Evolutionary conservation across 148 eudicot genomes (phyloP).

Genomic region (Beta vulgaris): DNA sequence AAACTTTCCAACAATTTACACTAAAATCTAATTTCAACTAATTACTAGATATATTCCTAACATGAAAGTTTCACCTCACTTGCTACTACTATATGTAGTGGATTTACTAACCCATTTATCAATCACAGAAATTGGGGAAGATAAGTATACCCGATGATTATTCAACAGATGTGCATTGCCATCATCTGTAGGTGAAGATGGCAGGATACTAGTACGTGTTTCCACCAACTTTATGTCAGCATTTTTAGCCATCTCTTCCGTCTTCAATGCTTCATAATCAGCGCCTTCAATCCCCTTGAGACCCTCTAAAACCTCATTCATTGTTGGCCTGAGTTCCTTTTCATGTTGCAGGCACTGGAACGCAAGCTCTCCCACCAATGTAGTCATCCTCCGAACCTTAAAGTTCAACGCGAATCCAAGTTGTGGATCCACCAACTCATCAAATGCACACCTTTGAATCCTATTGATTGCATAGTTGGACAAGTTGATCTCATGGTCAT

Average conservation of each 20-base stretch:
- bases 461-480: conserved; percentile 11
- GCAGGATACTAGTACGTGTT: background rate
- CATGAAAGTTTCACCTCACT: background rate
- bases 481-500: conserved; percentile 12
- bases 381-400: conserved; percentile 14
- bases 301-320: conserved; percentile 15
- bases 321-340: conserved; percentile 14
- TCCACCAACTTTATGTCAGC: background rate
- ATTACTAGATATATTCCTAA: background rate
- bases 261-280: conserved; percentile 11
- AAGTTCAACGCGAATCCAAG: conserved; percentile 9
- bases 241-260: background rate
- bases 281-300: conserved; percentile 7
- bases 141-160: background rate
- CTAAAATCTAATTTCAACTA: background rate
- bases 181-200: background rate
- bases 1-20: background rate
- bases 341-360: conserved; percentile 16
- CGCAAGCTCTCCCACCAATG: conserved; percentile 14
- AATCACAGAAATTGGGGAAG: conserved; percentile 23
- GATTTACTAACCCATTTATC: conserved; percentile 19
- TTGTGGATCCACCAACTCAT: conserved; percentile 15
- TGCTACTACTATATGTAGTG: background rate
- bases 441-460: conserved; percentile 13
- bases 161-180: background rate